Evolutionary conservation across 441 rosid species (phyloP), one percentile per base, ranked within the genome.

Genomic region (Biscutella laevigata): DNA sequence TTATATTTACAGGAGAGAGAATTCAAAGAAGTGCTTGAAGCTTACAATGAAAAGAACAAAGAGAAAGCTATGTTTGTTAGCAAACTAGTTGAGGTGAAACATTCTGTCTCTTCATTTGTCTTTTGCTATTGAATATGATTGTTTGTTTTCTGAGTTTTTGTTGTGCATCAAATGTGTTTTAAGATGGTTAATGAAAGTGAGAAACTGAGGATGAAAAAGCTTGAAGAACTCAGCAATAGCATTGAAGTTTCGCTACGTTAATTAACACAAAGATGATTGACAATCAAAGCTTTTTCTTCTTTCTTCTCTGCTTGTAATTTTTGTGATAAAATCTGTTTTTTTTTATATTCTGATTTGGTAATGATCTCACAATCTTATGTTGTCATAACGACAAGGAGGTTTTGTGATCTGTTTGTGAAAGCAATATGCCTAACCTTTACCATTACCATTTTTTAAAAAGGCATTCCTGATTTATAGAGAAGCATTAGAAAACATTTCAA

Each of bases 181-280:
- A 71, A 88, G 98, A 63, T 92, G 76, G 89, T 77, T 48, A 54
- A 72, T 14, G 94, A 92, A 70, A 92, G 98, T 43, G 98, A 88
- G 76, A 84, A 54, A 40, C 25, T 71, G 44, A 74, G 98, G 67
- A 76, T 84, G 91, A 76, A 73, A 79, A 92, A 88, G 70, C 89
- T 91, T 43, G 98, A 88, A 35, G 98, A 88, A 60, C 74, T 91
- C 73, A 88, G 77, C 86, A 80, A 74, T 72, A 75, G 66, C 24
- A 66, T 82, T n/a, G 94, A 83, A 41, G 52, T 66, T 30, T 66
- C 70, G 2, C 22, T 34, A 45, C 56, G 45, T 41, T 66, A 33
- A 66, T 41, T 66, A 33, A 66, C 65, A 32, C 45, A 30, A 45
- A 33, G 61, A 59, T 45, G 26, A 34, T 30, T 4, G n/a, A 11